Conservation (phyloP, 192 early-diverging fungal genomes). For the Linnemannia hyalina region DNA sequence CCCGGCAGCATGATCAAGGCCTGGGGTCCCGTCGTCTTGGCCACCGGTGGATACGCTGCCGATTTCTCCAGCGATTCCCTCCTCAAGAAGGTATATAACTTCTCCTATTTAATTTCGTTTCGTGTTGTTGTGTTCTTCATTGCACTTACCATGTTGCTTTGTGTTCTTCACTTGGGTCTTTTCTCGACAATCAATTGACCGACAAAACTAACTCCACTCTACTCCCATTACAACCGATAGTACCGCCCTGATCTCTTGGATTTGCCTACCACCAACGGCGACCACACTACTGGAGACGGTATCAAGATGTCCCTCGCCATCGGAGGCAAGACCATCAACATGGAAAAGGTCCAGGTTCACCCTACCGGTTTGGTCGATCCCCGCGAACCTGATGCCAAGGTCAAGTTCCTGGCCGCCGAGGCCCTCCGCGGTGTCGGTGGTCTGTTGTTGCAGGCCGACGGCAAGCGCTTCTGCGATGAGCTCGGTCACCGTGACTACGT, state of each 20-base stretch:
- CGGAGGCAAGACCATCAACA: conserved; percentile 90
- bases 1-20: conserved; percentile 72
- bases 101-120: background rate
- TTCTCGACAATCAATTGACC: background rate
- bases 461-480: conserved; percentile 93
- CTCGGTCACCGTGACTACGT: conserved; percentile 95
- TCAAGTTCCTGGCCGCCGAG: conserved; percentile 97
- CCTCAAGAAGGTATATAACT: conserved; percentile 68
- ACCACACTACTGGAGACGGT: conserved; percentile 96
- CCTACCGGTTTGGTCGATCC: conserved; percentile 96
- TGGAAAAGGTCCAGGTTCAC: conserved; percentile 98
- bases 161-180: background rate
- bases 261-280: conserved; percentile 92
- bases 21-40: conserved; percentile 86
- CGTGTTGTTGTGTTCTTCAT: background rate
- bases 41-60: conserved; percentile 97
- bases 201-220: background rate
- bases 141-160: background rate
- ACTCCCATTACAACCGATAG: conserved; percentile 9
- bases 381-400: conserved; percentile 88
- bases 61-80: conserved; percentile 85
- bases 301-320: conserved; percentile 86
- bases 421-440: conserved; percentile 96
- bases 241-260: conserved; percentile 82
- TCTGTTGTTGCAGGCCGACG: conserved; percentile 82